These are phyloP conservation scores for Xylaria intraflava DNA, from an alignment of 495 filamentous ascomycete genomes.

Conservation along the genomic window DNA sequence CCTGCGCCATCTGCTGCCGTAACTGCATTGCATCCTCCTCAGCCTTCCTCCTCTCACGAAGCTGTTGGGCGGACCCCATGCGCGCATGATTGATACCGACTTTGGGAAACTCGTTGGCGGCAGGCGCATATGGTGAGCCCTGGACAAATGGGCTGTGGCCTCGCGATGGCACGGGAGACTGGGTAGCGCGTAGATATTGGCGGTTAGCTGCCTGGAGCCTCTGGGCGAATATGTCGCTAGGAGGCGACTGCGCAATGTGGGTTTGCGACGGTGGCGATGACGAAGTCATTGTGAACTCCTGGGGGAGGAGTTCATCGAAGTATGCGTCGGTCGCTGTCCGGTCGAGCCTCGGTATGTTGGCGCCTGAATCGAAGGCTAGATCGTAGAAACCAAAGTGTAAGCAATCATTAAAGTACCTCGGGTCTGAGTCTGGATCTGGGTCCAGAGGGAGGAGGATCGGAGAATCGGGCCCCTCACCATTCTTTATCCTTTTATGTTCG, in stretches of 20 bases:
- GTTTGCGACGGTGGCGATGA: constrained; percentile 40
- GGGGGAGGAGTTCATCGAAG: constrained; percentile 79
- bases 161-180: constrained; percentile 48
- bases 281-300: constrained; percentile 51
- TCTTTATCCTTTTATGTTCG: constrained; percentile 37
- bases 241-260: constrained; percentile 45
- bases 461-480: constrained; percentile 37
- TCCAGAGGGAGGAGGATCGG: constrained; percentile 37
- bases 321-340: constrained; percentile 82
- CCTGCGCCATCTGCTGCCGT: constrained; percentile 44
- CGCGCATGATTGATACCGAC: constrained; percentile 34
- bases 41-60: constrained; percentile 54
- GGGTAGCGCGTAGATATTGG: constrained; percentile 57
- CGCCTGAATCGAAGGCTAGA: constrained; percentile 43
- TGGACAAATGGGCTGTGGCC: constrained; percentile 77
- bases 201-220: constrained; percentile 72
- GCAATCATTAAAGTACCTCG: constrained; percentile 42
- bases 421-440: constrained; percentile 43
- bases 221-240: constrained; percentile 62
- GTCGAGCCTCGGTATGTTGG: constrained; percentile 67
- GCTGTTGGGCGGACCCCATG: constrained; percentile 51
- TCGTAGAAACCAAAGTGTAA: constrained; percentile 35
- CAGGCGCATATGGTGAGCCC: constrained; percentile 59
- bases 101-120: constrained; percentile 37
- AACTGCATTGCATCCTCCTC: constrained; percentile 51